A percentile compares a stretch with the other conserved stretches of the same genome.
These are phyloP conservation scores for Colletotrichum musicola DNA, from an alignment of 2,329 filamentous ascomycete species.

Conservation along the genomic window DNA sequence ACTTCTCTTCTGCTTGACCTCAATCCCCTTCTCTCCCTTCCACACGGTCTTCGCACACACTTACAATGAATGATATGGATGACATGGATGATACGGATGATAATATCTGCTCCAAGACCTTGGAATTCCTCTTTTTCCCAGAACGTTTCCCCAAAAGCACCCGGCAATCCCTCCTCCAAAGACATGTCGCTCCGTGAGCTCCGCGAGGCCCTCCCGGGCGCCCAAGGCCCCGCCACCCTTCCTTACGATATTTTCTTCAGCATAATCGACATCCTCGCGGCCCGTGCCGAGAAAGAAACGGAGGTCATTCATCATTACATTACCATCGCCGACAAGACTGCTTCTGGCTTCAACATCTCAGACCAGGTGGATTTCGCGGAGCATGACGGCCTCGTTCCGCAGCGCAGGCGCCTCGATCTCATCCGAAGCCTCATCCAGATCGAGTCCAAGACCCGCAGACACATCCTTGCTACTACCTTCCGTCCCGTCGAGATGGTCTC, in stretches of 20 bases:
- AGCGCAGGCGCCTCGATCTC: background rate
- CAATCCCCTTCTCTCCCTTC: too few relatives aligned
- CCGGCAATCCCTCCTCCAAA: background rate
- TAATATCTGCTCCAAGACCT: too few relatives aligned
- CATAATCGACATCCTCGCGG: background rate
- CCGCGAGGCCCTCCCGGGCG: background rate
- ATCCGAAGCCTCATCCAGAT: background rate
- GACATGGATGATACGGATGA: too few relatives aligned
- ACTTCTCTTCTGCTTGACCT: too few relatives aligned
- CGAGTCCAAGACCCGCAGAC: background rate
- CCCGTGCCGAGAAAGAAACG: background rate
- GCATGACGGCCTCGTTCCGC: background rate
- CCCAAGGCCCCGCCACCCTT: background rate
- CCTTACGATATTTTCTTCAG: background rate
- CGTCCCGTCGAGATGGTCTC: conserved; percentile 1
- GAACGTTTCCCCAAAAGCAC: conserved; percentile 44
- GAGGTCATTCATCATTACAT: background rate
- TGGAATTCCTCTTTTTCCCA: too few relatives aligned
- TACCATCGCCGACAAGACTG: background rate
- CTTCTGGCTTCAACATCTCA: background rate
- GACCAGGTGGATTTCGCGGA: conserved; percentile 2
- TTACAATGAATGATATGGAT: too few relatives aligned
- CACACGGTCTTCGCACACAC: too few relatives aligned
- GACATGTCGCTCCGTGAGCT: background rate
- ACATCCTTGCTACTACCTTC: background rate